Evolutionary conservation across 208 protist genomes (phyloP).

Genomic region (Leishmania turanica): DNA sequence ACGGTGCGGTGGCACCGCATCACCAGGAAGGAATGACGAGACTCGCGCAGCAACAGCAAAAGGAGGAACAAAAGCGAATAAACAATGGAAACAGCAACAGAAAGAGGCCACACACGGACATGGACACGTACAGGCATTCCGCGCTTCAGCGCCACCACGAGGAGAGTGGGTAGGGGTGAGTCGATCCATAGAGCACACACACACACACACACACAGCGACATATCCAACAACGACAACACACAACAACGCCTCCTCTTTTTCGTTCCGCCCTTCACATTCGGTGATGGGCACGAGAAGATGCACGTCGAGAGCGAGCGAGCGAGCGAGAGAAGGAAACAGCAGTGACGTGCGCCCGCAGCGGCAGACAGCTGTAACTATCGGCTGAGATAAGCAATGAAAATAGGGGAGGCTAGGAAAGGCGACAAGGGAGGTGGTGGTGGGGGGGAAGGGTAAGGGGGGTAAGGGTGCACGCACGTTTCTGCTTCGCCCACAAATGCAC

Average conservation of each 20-base stretch:
- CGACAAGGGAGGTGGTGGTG: neutral
- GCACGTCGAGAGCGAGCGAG: neutral
- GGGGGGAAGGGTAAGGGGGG: neutral
- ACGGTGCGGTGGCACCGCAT: neutral
- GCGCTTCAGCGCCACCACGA: neutral
- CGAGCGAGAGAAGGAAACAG: neutral
- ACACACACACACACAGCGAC: neutral
- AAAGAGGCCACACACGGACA: neutral
- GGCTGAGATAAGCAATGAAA: neutral
- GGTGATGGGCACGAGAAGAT: neutral
- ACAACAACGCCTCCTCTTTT: neutral
- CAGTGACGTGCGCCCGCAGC: neutral
- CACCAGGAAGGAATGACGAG: neutral
- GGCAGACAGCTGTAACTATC: neutral
- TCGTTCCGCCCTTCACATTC: too few species aligned
- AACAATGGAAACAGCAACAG: neutral
- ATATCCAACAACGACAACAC: neutral
- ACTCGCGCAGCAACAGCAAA: neutral
- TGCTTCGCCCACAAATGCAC: neutral
- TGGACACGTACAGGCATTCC: neutral
- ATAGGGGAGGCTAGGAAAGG: neutral
- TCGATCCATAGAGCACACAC: neutral
- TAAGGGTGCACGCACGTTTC: neutral
- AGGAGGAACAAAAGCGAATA: neutral
- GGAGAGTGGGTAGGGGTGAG: neutral